Base-by-base conservation (phyloP, 176 grass and related monocot species). In the Aegilops tauschii region DNA sequence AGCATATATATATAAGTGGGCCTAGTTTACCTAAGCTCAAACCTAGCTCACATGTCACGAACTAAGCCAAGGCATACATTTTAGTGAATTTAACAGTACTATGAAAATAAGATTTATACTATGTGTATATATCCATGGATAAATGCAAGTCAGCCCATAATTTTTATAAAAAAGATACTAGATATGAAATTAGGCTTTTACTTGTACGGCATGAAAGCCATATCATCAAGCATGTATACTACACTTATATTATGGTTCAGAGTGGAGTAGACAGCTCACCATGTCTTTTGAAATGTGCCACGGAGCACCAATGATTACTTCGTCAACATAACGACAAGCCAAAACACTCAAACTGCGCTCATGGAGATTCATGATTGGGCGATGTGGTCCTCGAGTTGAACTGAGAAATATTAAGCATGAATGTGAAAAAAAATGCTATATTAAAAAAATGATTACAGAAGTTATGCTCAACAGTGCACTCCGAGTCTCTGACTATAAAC, bases 231-330 rank as follows among this genome's bases (percentile, higher is more conserved):
- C 4, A 49, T 81, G 16, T 61, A 47, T 49, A 59, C 45, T 13
- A 47, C 49, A 80, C 21, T 37, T 37, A 79, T 9, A 27, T 36
- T 68, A 14, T 81, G 23, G 39, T 37, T 72, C 16, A 63, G 4
- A 71, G 21, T 62, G 37, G 3, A 89, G 49, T 35, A 72, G 82
- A 71, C 58, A 83, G 61, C 88, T 64, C 47, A 98, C 96, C 96
- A 93, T 98, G 81, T 96, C 93, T 94, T 92, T 98, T 64, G 93
- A 98, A 90, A 96, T 77, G 4, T 98, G 90, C 92, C 93, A 98
- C 76, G 93, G 96, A 27, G 94, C 94, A 86, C 94, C 97, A 80
- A 98, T 98, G 84, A 98, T 98, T 85, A 98, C 97, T 87, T 96
- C 97, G 90, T 96, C 97, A 79, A 94, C 97, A 90, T 96, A 92